phyloP scores from a whole-genome alignment of 805 yeast species.

The Cyberlindnera maritima region DNA sequence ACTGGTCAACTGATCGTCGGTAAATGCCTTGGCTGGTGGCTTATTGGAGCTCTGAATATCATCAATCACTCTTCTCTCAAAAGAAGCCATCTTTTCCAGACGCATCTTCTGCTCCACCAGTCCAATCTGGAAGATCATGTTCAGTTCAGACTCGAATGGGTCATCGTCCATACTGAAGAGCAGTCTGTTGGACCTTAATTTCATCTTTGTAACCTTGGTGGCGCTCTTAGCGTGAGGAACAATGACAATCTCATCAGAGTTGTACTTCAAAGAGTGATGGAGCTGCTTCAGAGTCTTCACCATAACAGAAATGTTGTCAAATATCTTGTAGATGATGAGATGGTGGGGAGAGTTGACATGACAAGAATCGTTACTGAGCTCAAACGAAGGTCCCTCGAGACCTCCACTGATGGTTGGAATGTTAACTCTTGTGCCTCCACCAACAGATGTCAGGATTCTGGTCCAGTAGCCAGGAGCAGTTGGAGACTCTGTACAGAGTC shows the following conservation, averaged over 20 bases:
- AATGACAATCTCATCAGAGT: conserved; percentile 36
- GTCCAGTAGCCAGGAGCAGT: conserved; percentile 45
- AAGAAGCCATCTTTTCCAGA: conserved; percentile 43
- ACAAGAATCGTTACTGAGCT: conserved; percentile 39
- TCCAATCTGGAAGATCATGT: conserved; percentile 65
- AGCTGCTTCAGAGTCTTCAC: conserved; percentile 67
- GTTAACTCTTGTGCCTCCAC: conserved; percentile 28
- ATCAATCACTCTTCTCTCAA: conserved; percentile 33
- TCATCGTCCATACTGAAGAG: conserved; percentile 78
- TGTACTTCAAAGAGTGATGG: conserved; percentile 43
- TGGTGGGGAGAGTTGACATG: conserved; percentile 67
- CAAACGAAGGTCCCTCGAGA: conserved; percentile 33
- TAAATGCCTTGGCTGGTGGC: conserved; percentile 9
- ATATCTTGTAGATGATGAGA: conserved; percentile 71
- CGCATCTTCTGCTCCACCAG: conserved; percentile 61
- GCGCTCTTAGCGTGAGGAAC: conserved; percentile 38
- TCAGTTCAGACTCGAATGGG: conserved; percentile 78
- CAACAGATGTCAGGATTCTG: conserved; percentile 41
- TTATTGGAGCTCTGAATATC: conserved; percentile 15
- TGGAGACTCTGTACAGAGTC: conserved; percentile 55
- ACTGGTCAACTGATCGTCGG: conserved; percentile 8
- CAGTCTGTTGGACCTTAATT: conserved; percentile 52
- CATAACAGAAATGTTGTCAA: conserved; percentile 72
- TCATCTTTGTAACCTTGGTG: conserved; percentile 54
- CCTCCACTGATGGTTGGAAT: conserved; percentile 31